Conservation (phyloP, 331 rosid genomes). For the Quercus tomentella region DNA sequence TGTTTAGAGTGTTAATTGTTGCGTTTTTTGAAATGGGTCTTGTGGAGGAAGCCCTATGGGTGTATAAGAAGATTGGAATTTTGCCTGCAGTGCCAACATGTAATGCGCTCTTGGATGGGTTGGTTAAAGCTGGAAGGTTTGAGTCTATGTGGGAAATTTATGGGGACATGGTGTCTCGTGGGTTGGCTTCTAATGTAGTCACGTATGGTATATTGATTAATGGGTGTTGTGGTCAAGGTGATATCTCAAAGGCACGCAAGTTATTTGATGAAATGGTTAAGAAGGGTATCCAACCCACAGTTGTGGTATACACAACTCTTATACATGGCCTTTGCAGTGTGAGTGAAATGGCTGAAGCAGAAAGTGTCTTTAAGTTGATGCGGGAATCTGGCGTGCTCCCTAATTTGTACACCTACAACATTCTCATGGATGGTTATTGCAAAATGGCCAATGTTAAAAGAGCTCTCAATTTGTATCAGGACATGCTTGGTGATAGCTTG, state of each 20-base stretch:
- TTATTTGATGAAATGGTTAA: conserved; percentile 59
- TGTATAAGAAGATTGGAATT: conserved; percentile 14
- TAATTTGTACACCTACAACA: conserved; percentile 55
- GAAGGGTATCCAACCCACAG: conserved; percentile 37
- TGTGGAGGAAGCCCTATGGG: conserved; percentile 58
- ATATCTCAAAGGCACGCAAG: conserved; percentile 24
- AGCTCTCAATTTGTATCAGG: conserved; percentile 37
- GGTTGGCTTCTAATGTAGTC: conserved; percentile 44
- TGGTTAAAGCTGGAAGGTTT: conserved; percentile 37
- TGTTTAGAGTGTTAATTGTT: conserved; percentile 36
- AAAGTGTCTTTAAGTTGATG: conserved; percentile 40
- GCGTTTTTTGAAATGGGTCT: conserved; percentile 39
- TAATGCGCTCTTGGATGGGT: conserved; percentile 53
- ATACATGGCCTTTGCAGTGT: conserved; percentile 45
- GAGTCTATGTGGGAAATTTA: conserved; percentile 47
- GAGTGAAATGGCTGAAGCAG: conserved; percentile 49
- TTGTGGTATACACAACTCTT: conserved; percentile 51
- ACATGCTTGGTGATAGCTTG: conserved; percentile 39
- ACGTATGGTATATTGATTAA: conserved; percentile 57
- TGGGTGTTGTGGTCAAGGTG: conserved; percentile 40
- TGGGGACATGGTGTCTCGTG: conserved; percentile 36
- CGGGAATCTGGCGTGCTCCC: conserved; percentile 41
- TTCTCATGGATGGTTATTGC: conserved; percentile 69
- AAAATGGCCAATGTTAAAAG: conserved; percentile 38
- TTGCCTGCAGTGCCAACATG: conserved; percentile 49